A percentile compares a stretch with the other conserved stretches of the same genome.
phyloP scores from a whole-genome alignment of 768 basidiomycete species.

The Leccinum broughii region DNA sequence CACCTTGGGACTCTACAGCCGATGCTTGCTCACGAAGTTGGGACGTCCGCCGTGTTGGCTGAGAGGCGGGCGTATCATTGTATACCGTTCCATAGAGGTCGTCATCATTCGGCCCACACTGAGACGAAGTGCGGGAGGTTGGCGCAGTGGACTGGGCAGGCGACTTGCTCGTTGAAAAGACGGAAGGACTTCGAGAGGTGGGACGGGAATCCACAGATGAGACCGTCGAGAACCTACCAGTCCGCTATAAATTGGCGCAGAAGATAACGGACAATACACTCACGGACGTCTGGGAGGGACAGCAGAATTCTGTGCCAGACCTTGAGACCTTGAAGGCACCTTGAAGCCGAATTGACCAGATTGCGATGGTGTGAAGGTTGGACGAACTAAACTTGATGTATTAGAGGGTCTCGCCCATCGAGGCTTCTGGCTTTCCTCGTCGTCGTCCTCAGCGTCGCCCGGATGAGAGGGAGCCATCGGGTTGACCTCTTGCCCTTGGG shows the following conservation, averaged over 20 bases:
- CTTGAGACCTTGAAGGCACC: background rate
- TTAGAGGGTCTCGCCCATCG: too few species aligned
- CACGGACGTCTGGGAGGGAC: too few species aligned
- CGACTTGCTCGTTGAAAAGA: background rate
- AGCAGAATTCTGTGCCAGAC: too few species aligned
- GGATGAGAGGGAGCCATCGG: too few species aligned
- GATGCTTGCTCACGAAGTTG: background rate
- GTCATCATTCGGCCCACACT: background rate
- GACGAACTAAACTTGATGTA: background rate
- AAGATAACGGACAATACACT: background rate
- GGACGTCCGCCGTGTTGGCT: background rate
- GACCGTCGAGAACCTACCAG: too few species aligned
- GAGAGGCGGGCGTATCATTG: background rate
- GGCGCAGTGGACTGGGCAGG: background rate
- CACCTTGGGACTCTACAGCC: background rate
- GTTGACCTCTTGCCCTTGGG: too few species aligned
- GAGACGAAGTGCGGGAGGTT: background rate
- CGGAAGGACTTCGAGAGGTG: background rate
- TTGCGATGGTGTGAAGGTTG: background rate
- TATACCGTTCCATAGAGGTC: background rate
- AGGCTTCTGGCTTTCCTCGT: too few species aligned
- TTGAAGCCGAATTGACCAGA: background rate
- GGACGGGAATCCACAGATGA: background rate
- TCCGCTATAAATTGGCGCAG: too few species aligned
- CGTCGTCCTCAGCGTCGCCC: too few species aligned